A percentile compares a stretch with the other conserved stretches of the same genome.
These are phyloP conservation scores for Coemansia sp. DNA, from an alignment of 192 early-diverging fungal genomes.

Conservation along the genomic window DNA sequence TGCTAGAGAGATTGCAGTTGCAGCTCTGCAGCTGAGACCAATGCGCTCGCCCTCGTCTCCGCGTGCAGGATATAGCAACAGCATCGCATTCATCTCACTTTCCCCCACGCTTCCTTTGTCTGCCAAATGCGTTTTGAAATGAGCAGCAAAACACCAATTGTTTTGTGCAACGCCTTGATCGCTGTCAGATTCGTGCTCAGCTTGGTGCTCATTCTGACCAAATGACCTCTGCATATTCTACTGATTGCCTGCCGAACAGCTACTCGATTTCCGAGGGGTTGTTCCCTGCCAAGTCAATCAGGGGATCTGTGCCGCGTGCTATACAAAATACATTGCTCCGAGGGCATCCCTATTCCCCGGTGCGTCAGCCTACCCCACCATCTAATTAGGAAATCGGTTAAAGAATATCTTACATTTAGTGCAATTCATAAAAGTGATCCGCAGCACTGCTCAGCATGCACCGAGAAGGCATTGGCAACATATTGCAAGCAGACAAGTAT, in stretches of 20 bases:
- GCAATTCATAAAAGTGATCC: neutral
- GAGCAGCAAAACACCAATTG: neutral
- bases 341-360: neutral
- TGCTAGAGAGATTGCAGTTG: conserved; percentile 1
- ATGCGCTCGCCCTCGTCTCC: neutral
- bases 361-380: neutral
- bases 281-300: neutral
- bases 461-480: neutral
- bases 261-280: neutral
- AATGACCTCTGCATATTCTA: conserved; percentile 7
- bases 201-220: neutral
- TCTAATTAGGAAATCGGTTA: neutral
- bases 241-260: neutral
- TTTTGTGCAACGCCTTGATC: conserved; percentile 2
- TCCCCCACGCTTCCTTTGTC: conserved; percentile 1
- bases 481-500: neutral
- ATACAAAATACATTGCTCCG: neutral
- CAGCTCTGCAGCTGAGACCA: conserved; percentile 6
- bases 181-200: conserved; percentile 1
- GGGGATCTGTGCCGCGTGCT: neutral
- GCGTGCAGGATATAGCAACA: conserved; percentile 11
- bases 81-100: conserved; percentile 5
- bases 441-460: neutral
- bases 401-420: neutral
- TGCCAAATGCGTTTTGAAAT: conserved; percentile 2